These are phyloP conservation scores for Fusarium poae DNA, from an alignment of 2,329 filamentous ascomycete genomes.

Conservation along the genomic window DNA sequence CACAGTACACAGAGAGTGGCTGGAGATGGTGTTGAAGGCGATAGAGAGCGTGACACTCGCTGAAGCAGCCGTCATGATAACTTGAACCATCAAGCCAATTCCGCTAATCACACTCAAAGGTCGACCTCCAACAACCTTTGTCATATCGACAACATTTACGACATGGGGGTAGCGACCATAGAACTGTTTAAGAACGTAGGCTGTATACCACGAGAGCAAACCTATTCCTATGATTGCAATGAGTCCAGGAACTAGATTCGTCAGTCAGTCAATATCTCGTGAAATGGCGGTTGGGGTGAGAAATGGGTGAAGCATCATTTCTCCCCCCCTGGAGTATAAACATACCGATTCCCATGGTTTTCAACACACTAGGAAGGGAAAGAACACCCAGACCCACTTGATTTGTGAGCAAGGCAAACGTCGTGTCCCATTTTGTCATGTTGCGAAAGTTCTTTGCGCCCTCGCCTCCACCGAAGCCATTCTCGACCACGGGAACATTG, in stretches of 20 bases:
- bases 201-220: constrained; percentile 72
- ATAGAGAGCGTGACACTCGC: constrained; percentile 76
- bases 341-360: constrained; percentile 69
- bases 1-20: constrained; percentile 73
- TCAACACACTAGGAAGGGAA: constrained; percentile 79
- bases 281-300: no score
- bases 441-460: constrained; percentile 53
- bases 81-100: constrained; percentile 77
- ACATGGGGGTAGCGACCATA: constrained; percentile 76
- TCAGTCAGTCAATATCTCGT: not conserved
- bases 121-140: constrained; percentile 62
- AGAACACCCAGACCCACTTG: constrained; percentile 62
- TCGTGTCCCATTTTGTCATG: constrained; percentile 53
- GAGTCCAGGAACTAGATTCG: constrained; percentile 66
- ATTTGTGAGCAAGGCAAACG: constrained; percentile 53
- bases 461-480: constrained; percentile 49
- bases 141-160: constrained; percentile 78
- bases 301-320: no score
- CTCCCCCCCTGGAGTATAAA: no score
- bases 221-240: constrained; percentile 75
- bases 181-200: constrained; percentile 71
- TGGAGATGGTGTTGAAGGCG: constrained; percentile 76
- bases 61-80: constrained; percentile 77
- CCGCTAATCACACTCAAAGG: constrained; percentile 51
- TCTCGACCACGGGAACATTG: constrained; percentile 41